Percentiles rank a stretch among this genome's conserved stretches.
phyloP scores from a whole-genome alignment of 352 stramenopile species.

The Hyaloperonospora arabidopsidis region DNA sequence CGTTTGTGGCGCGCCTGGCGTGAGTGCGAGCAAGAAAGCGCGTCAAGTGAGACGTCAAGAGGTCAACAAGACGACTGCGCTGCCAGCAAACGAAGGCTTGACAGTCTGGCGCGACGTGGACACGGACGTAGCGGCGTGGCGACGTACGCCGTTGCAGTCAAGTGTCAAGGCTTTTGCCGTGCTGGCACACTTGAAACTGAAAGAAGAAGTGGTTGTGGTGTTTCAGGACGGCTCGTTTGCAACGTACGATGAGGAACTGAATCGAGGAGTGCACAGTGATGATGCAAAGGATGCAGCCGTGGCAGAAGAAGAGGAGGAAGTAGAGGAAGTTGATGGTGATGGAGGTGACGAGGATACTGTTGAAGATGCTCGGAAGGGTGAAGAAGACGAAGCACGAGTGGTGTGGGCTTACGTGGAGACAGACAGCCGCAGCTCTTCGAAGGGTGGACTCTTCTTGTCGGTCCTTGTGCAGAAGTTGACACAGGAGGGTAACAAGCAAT shows the following conservation, averaged over 20 bases:
- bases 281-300: constrained; percentile 24
- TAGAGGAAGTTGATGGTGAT: constrained; percentile 15
- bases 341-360: constrained; percentile 7
- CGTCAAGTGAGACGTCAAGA: constrained; percentile 30
- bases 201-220: constrained; percentile 56
- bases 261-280: constrained; percentile 36
- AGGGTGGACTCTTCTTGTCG: constrained; percentile 57
- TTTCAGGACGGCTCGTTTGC: constrained; percentile 57
- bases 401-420: constrained; percentile 50
- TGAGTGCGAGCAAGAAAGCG: constrained; percentile 40
- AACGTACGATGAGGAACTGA: constrained; percentile 47
- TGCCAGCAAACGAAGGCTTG: constrained; percentile 36
- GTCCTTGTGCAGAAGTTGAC: constrained; percentile 38
- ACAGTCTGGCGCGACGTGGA: constrained; percentile 57
- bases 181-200: constrained; percentile 55
- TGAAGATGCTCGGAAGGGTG: constrained; percentile 10
- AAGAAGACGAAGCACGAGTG: constrained; percentile 9
- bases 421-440: constrained; percentile 47
- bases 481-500: constrained; percentile 22
- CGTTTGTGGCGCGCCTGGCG: constrained; percentile 32
- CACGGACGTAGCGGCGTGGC: constrained; percentile 60
- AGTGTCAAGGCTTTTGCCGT: constrained; percentile 31
- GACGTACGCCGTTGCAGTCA: constrained; percentile 29
- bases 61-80: constrained; percentile 19
- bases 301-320: constrained; percentile 19